Evolutionary conservation across 1,139 yeast genomes (phyloP), one percentile per base, ranked within the genome.

Genomic region (Blastobotrys serpentis): DNA sequence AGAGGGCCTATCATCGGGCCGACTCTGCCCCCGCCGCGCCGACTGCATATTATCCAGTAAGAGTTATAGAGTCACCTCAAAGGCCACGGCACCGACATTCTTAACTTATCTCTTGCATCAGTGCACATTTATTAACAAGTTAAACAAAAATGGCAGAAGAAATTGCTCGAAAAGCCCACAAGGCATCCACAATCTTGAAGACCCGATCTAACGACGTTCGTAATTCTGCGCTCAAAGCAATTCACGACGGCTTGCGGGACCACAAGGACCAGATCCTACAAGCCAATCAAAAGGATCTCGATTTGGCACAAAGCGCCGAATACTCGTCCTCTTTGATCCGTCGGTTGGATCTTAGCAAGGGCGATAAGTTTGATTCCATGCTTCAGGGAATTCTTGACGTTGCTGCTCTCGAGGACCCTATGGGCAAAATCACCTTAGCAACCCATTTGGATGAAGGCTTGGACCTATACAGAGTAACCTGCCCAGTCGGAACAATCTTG

Each of bases 341-440:
- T 63, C 75, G 99, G 58, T 74, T 94, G 25, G 98, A 94, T 64
- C 74, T 94, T 46, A 77, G 86, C 46, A 79, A 77, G 53, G 81
- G 84, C 44, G 97, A 86, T 51, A 94, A 92, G 66, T 94, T 81
- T 64, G 98, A 89, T 56, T 74, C 86, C 29, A 94, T 94, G 98
- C 76, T 92, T 47, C 94, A 89, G 65, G 99, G 99, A 22, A 82
- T 94, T 17, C 73, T 86, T 52, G 98, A 94, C 60, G 98, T 94
- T 14, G 94, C 95, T 1, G 76, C 76, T 2, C 74, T 94, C 52
- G 86, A 82, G 26, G 98, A 94, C 64, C 98, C 98, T 19, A 84
- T 90, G 33, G 97, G 97, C 10, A 84, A 83, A 63, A 70, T 86
- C 56, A 85, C 94, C 1, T 72, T 90, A 59, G 90, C 95, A 39